Percentiles rank a stretch among this genome's conserved stretches.
Conservation (phyloP, 257 asterid species). For the Asclepias syriaca region DNA sequence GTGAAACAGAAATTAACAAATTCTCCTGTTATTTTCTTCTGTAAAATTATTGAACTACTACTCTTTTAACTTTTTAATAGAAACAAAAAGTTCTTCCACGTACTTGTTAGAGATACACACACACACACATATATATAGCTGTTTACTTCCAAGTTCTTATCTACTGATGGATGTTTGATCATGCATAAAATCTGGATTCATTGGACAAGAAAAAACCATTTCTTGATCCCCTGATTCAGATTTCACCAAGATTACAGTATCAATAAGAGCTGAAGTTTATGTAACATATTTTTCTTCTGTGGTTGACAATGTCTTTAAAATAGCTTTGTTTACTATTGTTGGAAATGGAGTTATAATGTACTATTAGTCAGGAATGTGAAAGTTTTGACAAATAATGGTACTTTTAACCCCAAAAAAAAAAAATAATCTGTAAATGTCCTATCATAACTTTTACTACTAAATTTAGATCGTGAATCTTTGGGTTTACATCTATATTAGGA, state of each 20-base stretch:
- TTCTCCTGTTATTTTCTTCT: not conserved
- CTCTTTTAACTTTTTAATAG: not conserved
- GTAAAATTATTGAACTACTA: not conserved
- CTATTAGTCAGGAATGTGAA: not conserved
- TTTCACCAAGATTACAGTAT: too few species aligned
- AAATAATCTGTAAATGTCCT: too few species aligned
- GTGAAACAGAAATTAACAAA: slow-evolving; percentile 14
- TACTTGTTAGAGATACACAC: not conserved
- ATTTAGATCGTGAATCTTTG: not conserved
- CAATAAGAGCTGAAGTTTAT: too few species aligned
- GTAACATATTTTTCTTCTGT: too few species aligned
- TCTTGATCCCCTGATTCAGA: too few species aligned
- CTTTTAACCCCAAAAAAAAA: too few species aligned
- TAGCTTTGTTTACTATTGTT: too few species aligned
- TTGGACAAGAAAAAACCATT: not conserved
- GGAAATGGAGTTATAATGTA: too few species aligned
- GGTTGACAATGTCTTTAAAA: too few species aligned
- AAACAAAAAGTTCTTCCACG: not conserved
- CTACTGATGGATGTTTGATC: not conserved
- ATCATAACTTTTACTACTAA: too few species aligned
- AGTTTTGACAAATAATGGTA: too few species aligned
- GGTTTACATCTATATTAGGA: not conserved
- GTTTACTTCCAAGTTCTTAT: not conserved
- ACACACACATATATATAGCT: not conserved
- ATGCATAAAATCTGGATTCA: not conserved